Evolutionary conservation across 2,329 filamentous ascomycete species (phyloP), one percentile per base, ranked within the genome.

Genomic region (Xylariaceae sp.): DNA sequence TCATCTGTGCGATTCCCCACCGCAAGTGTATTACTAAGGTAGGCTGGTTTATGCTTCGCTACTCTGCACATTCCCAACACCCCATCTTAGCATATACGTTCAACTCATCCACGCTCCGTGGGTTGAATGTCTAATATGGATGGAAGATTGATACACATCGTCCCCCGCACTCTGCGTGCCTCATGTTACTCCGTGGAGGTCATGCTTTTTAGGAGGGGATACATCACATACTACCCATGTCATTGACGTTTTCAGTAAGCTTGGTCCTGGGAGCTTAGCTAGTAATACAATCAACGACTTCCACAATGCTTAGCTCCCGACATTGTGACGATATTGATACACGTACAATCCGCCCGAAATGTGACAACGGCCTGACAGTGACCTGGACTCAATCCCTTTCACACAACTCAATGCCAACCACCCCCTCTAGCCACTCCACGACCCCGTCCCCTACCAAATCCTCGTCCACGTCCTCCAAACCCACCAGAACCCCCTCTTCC

Each of bases 11-110:
- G 9, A 51, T 38, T 28, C 13, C 18, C 28, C 40, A 18, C 16
- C 12, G 34, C 33, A n/a, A 40, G 19, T 34, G 2, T 34, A 14
- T 28, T 31, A 19, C 7, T n/a, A 31, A 13, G 43, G 31, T 31
- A n/a, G 3, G 17, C 18, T n/a, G 19, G 3, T 19, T 36, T 7
- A 28, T 28, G 47, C 53, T 50, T 46, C 50, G 41, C 57, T 52
- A n/a, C n/a, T 54, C 11, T 41, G 41, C 28, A 31, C 5, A 3
- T 19, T 42, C 42, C 45, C 28, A 38, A 10, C 39, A 66, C 74
- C 74, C 78, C 77, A 74, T 64, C 78, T 76, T 73, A 79, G 76
- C 76, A 79, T 79, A 78, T 79, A 66, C 76, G 74, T 76, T 76
- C 74, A 71, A 69, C 70, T 67, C 67, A 68, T 63, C 60, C 61